A percentile compares a stretch with the other conserved stretches of the same genome.
Evolutionary conservation across 2,329 filamentous ascomycete genomes (phyloP).

Genomic region (Aphanoascus verrucosus): DNA sequence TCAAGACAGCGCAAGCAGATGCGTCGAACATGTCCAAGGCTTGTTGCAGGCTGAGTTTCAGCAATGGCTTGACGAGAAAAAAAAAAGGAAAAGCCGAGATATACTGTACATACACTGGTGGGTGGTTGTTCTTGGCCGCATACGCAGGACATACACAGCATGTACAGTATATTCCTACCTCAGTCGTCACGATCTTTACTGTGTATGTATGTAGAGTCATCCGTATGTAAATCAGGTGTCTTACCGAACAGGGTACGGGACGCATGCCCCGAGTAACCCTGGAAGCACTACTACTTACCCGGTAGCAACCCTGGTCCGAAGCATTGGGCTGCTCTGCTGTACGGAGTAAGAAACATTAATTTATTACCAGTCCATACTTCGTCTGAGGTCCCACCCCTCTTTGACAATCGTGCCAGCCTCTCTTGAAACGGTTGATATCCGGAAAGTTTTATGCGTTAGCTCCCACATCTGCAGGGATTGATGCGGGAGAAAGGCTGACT

Average conservation of each 20-base stretch:
- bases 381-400: background rate
- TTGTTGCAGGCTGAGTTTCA: no score
- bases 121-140: no score
- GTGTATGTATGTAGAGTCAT: background rate
- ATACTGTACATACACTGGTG: no score
- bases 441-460: background rate
- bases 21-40: no score
- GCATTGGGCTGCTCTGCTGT: background rate
- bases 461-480: background rate
- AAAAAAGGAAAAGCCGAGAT: no score
- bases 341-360: background rate
- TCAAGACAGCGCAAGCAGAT: background rate
- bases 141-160: no score
- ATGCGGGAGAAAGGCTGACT: conserved; percentile 10
- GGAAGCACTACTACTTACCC: background rate
- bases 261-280: background rate
- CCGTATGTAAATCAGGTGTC: no score
- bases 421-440: background rate
- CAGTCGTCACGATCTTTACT: background rate
- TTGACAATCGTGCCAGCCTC: background rate
- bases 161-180: no score
- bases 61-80: no score
- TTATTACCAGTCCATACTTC: background rate
- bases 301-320: background rate
- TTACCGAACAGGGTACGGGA: background rate